Evolutionary conservation across 1,284 basidiomycete species (phyloP).

Genomic region (Cerrena zonata): DNA sequence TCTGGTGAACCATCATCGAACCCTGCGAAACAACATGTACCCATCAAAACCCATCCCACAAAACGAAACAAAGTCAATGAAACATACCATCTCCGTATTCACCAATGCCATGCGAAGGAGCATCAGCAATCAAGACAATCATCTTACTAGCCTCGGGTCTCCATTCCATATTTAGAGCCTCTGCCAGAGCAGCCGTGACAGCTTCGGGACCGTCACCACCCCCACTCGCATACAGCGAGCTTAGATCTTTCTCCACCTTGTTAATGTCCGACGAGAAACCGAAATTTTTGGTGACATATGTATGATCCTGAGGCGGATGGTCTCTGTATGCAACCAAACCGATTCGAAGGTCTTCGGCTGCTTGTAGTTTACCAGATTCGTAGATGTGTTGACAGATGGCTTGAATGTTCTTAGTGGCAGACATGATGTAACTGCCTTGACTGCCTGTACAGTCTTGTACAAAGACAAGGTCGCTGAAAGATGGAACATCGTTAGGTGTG

Average conservation of each 20-base stretch:
- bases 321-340: conserved; percentile 88
- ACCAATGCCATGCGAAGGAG: conserved; percentile 91
- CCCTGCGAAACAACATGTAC: too few relatives aligned
- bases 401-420: conserved; percentile 97
- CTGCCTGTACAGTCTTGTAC: conserved; percentile 90
- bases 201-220: conserved; percentile 98
- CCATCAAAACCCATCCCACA: too few relatives aligned
- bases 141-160: conserved; percentile 86
- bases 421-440: conserved; percentile 78
- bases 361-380: conserved; percentile 85
- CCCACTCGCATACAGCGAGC: conserved; percentile 83
- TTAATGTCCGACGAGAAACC: conserved; percentile 90
- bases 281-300: conserved; percentile 88
- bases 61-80: too few relatives aligned
- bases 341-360: conserved; percentile 83
- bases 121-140: conserved; percentile 93
- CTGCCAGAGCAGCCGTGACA: conserved; percentile 88
- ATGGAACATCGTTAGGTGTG: not conserved
- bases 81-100: conserved; percentile 79
- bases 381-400: conserved; percentile 95
- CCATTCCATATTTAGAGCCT: conserved; percentile 88
- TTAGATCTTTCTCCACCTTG: conserved; percentile 81
- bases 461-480: conserved; percentile 75
- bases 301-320: conserved; percentile 93
- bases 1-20: conserved; percentile 91